phyloP scores from a whole-genome alignment of 2,329 filamentous ascomycete species.

The Aspergillus luchuensis region DNA sequence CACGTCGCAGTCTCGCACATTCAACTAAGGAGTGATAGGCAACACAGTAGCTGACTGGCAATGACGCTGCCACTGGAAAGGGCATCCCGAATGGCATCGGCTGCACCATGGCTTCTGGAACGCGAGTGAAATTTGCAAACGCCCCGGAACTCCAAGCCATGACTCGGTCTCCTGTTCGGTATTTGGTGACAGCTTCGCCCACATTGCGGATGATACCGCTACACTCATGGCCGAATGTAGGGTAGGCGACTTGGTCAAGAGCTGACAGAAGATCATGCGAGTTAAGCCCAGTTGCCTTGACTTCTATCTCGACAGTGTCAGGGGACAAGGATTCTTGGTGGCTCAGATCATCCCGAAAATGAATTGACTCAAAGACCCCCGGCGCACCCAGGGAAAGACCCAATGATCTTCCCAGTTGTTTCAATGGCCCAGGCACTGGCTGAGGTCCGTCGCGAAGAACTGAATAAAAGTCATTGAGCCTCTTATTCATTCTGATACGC shows the following conservation, averaged over 20 bases:
- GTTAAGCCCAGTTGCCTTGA: background rate
- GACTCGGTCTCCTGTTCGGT: background rate
- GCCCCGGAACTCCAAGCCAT: background rate
- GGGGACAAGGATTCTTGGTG: background rate
- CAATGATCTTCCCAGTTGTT: background rate
- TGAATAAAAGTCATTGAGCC: background rate
- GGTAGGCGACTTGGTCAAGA: background rate
- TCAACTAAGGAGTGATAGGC: background rate
- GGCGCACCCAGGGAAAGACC: background rate
- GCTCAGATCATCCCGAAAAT: background rate
- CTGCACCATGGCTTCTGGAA: background rate
- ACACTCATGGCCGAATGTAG: background rate
- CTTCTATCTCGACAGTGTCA: background rate
- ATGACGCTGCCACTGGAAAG: background rate
- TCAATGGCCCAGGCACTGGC: background rate
- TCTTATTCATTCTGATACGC: background rate
- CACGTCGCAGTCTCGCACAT: background rate
- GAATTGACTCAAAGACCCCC: background rate
- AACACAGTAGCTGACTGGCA: background rate
- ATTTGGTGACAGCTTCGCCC: background rate
- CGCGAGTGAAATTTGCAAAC: background rate
- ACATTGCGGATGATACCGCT: background rate
- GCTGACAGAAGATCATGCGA: background rate
- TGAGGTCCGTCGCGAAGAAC: background rate
- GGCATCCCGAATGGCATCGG: background rate